These are phyloP conservation scores for Pelargonium australe DNA, from an alignment of 441 rosid species.

Conservation along the genomic window DNA sequence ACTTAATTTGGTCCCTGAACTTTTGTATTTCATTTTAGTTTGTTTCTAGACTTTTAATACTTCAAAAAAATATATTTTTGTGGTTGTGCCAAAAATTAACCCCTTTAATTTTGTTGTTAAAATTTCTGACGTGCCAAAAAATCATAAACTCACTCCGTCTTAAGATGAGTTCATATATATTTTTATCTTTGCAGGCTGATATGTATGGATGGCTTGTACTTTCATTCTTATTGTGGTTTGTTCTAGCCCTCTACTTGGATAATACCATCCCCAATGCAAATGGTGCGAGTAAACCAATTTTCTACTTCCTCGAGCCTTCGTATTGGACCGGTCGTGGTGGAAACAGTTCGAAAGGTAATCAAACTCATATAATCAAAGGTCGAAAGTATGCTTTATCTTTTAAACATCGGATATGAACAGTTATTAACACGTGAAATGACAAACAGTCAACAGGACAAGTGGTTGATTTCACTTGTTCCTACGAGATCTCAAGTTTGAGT, in stretches of 20 bases:
- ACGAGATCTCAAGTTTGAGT: too few species aligned
- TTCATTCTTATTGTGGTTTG: slow-evolving; percentile 60
- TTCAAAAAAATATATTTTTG: too few species aligned
- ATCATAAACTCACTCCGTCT: too few species aligned
- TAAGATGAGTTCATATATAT: too few species aligned
- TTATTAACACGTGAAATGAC: too few species aligned
- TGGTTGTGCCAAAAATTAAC: too few species aligned
- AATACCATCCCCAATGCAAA: slow-evolving; percentile 71
- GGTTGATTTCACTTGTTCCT: too few species aligned
- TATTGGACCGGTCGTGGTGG: slow-evolving; percentile 91
- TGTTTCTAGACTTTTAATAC: neutral
- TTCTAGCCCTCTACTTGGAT: slow-evolving; percentile 75
- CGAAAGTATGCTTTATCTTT: too few species aligned
- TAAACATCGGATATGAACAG: too few species aligned
- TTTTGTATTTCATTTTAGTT: neutral
- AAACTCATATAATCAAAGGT: slow-evolving; percentile 8
- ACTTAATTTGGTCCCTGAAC: neutral
- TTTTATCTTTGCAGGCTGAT: slow-evolving; percentile 40
- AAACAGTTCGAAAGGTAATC: slow-evolving; percentile 52
- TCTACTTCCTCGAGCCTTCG: slow-evolving; percentile 69
- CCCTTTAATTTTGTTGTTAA: too few species aligned
- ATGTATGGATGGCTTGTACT: slow-evolving; percentile 57
- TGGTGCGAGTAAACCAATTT: slow-evolving; percentile 63
- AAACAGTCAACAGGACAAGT: too few species aligned
- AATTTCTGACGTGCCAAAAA: too few species aligned